Conservation (phyloP, 495 filamentous ascomycete species). For the Physcia stellaris region DNA sequence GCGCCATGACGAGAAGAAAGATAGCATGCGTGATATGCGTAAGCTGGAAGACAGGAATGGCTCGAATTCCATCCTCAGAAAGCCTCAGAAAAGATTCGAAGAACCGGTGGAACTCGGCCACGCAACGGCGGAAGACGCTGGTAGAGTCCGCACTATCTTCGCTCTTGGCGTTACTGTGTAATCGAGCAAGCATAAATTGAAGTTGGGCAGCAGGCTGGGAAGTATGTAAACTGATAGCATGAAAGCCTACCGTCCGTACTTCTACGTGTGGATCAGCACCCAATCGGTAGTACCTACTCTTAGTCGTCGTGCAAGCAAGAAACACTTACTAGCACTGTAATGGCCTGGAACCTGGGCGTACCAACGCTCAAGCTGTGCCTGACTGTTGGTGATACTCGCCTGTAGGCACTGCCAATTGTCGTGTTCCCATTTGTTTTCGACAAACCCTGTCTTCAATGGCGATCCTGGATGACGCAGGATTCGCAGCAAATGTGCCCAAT, state of each 20-base stretch:
- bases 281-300: too few species aligned
- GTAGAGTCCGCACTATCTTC: slow-evolving; percentile 47
- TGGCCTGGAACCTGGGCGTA: too few species aligned
- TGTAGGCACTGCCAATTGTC: too few species aligned
- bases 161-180: slow-evolving; percentile 15
- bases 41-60: slow-evolving; percentile 61
- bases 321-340: too few species aligned
- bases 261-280: slow-evolving; percentile 65
- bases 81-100: slow-evolving; percentile 55
- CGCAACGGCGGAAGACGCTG: slow-evolving; percentile 55
- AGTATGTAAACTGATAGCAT: slow-evolving; percentile 52
- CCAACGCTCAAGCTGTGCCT: too few species aligned
- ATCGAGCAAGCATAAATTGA: slow-evolving; percentile 4
- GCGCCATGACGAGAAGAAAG: too few species aligned
- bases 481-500: too few species aligned
- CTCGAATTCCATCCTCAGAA: slow-evolving; percentile 46
- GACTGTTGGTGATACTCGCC: too few species aligned
- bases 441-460: too few species aligned
- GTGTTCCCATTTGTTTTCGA: too few species aligned
- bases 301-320: too few species aligned
- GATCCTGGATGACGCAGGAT: too few species aligned
- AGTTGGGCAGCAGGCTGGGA: slow-evolving; percentile 29
- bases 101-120: slow-evolving; percentile 58
- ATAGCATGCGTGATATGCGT: slow-evolving; percentile 71
- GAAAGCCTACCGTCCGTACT: slow-evolving; percentile 73